A percentile compares a stretch with the other conserved stretches of the same genome.
phyloP scores from a whole-genome alignment of 1,284 basidiomycete genomes.

The Exobasidium rhododendri region DNA sequence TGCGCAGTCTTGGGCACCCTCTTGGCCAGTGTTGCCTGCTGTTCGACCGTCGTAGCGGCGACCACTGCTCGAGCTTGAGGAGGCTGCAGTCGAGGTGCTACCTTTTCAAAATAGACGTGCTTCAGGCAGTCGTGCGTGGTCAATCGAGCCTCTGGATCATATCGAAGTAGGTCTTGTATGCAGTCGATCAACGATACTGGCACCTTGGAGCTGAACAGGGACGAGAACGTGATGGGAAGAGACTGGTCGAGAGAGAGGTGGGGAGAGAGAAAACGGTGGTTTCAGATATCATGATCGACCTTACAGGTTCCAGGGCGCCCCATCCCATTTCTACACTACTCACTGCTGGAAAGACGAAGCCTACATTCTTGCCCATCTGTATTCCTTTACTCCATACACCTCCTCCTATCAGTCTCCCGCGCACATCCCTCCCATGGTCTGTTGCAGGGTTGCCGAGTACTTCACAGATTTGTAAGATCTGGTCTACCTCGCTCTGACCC shows the following conservation, averaged over 20 bases:
- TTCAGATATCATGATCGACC: not conserved
- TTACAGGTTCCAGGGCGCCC: too few species aligned
- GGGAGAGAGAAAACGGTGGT: not conserved
- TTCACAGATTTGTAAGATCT: conserved; percentile 83
- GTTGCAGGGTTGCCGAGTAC: conserved; percentile 85
- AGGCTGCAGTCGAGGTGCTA: conserved; percentile 59
- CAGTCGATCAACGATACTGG: conserved; percentile 82
- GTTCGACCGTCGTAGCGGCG: conserved; percentile 26
- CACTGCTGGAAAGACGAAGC: conserved; percentile 88
- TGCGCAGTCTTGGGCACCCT: conserved; percentile 51
- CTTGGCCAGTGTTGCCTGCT: conserved; percentile 18
- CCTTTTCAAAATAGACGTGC: conserved; percentile 77
- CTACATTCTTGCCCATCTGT: conserved; percentile 77
- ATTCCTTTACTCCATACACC: conserved; percentile 82
- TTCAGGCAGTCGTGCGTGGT: conserved; percentile 82
- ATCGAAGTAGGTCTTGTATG: conserved; percentile 84
- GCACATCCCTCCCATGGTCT: conserved; percentile 74
- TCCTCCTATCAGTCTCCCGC: conserved; percentile 73
- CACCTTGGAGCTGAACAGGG: conserved; percentile 74
- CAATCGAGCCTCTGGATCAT: conserved; percentile 80
- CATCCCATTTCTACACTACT: too few species aligned
- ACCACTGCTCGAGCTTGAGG: conserved; percentile 23
- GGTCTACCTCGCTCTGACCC: conserved; percentile 92
- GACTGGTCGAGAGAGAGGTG: conserved; percentile 62
- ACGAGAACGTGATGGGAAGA: conserved; percentile 70